Base-by-base conservation (phyloP, 2,329 filamentous ascomycete species). In the Aspergillus arachidicola region DNA sequence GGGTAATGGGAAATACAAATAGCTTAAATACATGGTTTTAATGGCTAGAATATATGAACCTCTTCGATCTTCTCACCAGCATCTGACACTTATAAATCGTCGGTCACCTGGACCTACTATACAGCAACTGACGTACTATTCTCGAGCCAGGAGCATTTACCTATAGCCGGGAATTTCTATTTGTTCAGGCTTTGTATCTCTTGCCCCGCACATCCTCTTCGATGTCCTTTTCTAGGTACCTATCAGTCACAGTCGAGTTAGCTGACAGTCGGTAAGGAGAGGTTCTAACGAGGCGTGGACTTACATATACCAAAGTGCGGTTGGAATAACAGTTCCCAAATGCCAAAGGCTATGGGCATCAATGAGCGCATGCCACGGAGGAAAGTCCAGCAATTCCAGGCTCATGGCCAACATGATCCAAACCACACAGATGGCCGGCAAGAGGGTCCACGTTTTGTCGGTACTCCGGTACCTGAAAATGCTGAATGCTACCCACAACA, bases 281-380 rank as follows among this genome's bases (percentile, higher is more conserved):
- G 21, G 21, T 12, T 30, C 38, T 12, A 38, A 28, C 16, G 21
- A 43, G 14, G 23, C 43, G 28, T 21, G 12, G 38, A 51, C 93
- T 84, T 82, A 98, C 94, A 91, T 93, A 78, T 99, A 99, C 92
- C 92, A 97, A 82, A 96, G 86, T 57, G 95, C 82, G 0, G 92
- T 92, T 11, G 95, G 95, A 36, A 86, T 86, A 57, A 99, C 94
- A 0, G 95, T 99, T 61, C 94, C 93, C 65, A 97, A 76, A 84
- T 99, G 95, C 95, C 95, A 99, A 66, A 99, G 78, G 73, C 92
- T 94, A 80, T 99, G 95, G 4, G 95, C 95, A 83, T 99, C 95
- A 57, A 99, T 79, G 77, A 90, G 88, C 9, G 92, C 91, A 76
- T 86, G 84, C 80, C 91, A 85, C 2, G 95, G 95, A 59, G 95